Evolutionary conservation across 1,139 yeast genomes (phyloP).

Genomic region (Pichia sp.): DNA sequence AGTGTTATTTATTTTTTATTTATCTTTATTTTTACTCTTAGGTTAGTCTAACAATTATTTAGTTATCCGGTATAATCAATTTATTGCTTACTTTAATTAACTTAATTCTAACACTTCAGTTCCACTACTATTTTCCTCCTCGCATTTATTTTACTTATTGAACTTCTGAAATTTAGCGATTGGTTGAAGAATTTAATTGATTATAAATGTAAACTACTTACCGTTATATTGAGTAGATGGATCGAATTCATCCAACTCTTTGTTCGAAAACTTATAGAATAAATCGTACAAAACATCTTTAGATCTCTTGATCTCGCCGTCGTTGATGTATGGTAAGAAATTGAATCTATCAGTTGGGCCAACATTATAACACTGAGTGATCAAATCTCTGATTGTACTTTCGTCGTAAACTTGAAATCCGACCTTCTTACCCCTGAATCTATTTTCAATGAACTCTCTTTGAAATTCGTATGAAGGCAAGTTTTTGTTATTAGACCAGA

Average conservation of each 20-base stretch:
- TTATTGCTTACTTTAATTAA: too few relatives aligned
- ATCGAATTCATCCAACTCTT: constrained; percentile 12
- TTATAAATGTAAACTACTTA: not conserved
- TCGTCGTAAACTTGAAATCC: constrained; percentile 35
- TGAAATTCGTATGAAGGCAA: constrained; percentile 30
- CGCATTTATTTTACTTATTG: too few relatives aligned
- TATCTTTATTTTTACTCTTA: not conserved
- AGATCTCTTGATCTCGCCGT: constrained; percentile 12
- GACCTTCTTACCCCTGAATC: constrained; percentile 20
- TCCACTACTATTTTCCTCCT: too few relatives aligned
- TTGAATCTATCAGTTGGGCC: constrained; percentile 33
- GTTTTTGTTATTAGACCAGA: constrained; percentile 35
- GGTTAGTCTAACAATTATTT: too few relatives aligned
- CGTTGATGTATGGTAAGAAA: constrained; percentile 12
- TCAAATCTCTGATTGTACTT: constrained; percentile 29
- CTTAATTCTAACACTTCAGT: too few relatives aligned
- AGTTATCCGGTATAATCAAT: too few relatives aligned
- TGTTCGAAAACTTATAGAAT: constrained; percentile 18
- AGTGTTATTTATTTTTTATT: not conserved
- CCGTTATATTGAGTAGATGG: constrained; percentile 5
- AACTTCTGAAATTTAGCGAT: too few relatives aligned
- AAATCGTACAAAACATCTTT: constrained; percentile 15
- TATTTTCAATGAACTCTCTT: constrained; percentile 22
- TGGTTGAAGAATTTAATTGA: not conserved
- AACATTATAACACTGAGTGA: constrained; percentile 28